Evolutionary conservation across 495 filamentous ascomycete genomes (phyloP), one percentile per base, ranked within the genome.

Genomic region (Glutinoglossum americanum): DNA sequence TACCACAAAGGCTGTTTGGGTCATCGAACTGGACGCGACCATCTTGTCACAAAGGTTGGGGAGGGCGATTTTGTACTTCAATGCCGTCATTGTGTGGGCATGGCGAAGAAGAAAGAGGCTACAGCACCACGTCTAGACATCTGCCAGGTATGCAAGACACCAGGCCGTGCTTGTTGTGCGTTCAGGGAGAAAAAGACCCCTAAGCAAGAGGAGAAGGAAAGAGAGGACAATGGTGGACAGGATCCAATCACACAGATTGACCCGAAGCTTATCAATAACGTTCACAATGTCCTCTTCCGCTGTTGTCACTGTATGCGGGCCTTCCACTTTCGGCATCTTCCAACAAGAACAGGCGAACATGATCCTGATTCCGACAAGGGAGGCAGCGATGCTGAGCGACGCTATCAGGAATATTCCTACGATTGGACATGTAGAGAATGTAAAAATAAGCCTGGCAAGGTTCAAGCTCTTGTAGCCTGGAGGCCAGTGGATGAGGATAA

Each of bases 11-110:
- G 62, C 33, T 99, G 93, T 64, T 72, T 99, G 15, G 87, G 89
- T 21, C 66, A 71, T n/a, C 80, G 90, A 19, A 76, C 71, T 32
- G 66, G 61, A 11, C 76, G 93, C 47, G 87, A 95, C 5, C 92
- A 97, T 68, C 72, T 90, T n/a, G 87, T 93, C 26, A 96, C 92
- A n/a, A 97, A 95, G 66, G 72, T 96, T 51, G 79, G 70, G 3
- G 71, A 80, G 4, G 80, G 82, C 15, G 71, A 83, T 17, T 96
- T 92, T 62, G 81, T 97, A 41, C 70, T 97, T 37, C 93, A 99
- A 66, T 99, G 93, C 67, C 80, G 79, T 58, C 84, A 82, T 45
- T 99, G 93, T 64, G 71, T 96, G 47, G 80, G 83, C 25, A 64
- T 71, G 19, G 68, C 79, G 37, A 72, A 73, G 55, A 76, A 76